These are phyloP conservation scores for Metarhizium guizhouense DNA, from an alignment of 2,329 filamentous ascomycete species.

Conservation along the genomic window DNA sequence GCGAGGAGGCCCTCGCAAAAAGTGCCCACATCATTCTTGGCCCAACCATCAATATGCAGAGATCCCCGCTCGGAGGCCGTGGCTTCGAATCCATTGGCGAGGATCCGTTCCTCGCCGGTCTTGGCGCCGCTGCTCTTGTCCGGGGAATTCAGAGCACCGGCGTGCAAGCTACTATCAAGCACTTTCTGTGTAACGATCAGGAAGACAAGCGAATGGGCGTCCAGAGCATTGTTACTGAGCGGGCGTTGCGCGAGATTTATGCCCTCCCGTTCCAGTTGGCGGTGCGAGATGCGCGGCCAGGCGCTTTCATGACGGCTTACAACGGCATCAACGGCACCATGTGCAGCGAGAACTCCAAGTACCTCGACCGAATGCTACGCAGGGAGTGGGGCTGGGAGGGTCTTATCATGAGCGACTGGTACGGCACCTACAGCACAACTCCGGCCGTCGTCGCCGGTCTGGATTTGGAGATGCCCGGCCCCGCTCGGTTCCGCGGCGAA, in stretches of 20 bases:
- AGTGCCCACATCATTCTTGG: conserved; percentile 50
- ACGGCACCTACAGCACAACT: conserved; percentile 45
- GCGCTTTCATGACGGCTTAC: conserved; percentile 50
- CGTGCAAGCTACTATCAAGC: conserved; percentile 49
- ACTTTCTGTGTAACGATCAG: conserved; percentile 54
- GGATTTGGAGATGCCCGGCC: conserved; percentile 53
- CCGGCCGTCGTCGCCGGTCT: conserved; percentile 42
- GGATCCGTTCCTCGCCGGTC: conserved; percentile 47
- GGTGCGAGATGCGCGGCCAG: conserved; percentile 40
- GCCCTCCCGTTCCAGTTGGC: conserved; percentile 49
- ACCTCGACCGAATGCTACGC: conserved; percentile 42
- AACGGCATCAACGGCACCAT: conserved; percentile 49
- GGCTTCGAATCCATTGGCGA: conserved; percentile 52
- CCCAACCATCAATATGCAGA: conserved; percentile 55
- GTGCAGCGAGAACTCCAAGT: conserved; percentile 43
- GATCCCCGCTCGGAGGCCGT: conserved; percentile 49
- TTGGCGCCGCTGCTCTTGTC: conserved; percentile 43
- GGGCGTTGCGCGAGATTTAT: conserved; percentile 51
- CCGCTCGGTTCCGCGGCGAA: conserved; percentile 41
- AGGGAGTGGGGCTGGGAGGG: conserved; percentile 51
- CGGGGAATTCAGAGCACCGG: conserved; percentile 47
- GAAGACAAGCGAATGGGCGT: conserved; percentile 49
- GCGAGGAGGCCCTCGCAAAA: conserved; percentile 44
- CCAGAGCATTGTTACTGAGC: conserved; percentile 43
- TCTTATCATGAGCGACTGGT: conserved; percentile 52